Evolutionary conservation across 371 early-diverging fungal species (phyloP).

Genomic region (Actinomucor elegans): DNA sequence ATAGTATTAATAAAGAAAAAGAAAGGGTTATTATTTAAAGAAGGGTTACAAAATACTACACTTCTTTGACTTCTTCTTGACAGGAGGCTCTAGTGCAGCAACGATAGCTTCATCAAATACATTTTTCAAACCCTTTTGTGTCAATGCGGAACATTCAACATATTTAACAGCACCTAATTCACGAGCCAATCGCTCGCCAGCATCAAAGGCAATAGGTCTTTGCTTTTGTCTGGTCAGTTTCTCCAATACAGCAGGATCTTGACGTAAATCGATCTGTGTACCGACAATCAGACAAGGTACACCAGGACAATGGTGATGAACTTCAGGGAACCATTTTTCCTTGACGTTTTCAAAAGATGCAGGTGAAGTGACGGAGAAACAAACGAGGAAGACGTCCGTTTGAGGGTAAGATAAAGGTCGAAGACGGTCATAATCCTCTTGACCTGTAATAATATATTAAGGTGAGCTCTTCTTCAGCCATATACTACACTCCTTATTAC

Average conservation of each 20-base stretch:
- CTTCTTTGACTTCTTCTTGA: conserved; percentile 77
- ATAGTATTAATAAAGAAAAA: too few species aligned
- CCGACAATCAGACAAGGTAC: conserved; percentile 97
- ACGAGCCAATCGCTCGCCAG: conserved; percentile 85
- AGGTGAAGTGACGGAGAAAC: conserved; percentile 93
- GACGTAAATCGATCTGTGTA: conserved; percentile 95
- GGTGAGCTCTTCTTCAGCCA: background rate
- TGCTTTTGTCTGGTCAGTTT: conserved; percentile 84
- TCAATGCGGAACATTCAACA: conserved; percentile 97
- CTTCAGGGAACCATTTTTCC: conserved; percentile 91
- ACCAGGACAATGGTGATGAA: conserved; percentile 96
- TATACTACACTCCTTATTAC: too few species aligned
- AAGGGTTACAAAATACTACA: conserved; percentile 78
- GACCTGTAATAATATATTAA: too few species aligned
- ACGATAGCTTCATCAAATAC: conserved; percentile 99
- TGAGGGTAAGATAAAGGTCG: conserved; percentile 96
- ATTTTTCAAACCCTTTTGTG: conserved; percentile 95
- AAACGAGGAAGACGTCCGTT: conserved; percentile 94
- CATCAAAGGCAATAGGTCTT: conserved; percentile 79
- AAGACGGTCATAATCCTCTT: conserved; percentile 98
- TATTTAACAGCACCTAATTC: conserved; percentile 97
- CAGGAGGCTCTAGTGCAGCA: conserved; percentile 94
- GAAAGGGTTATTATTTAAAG: too few species aligned
- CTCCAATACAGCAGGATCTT: conserved; percentile 80
- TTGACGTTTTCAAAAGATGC: conserved; percentile 92